Evolutionary conservation across 2,329 filamentous ascomycete species (phyloP).

Genomic region (Cladosporium colombiae): DNA sequence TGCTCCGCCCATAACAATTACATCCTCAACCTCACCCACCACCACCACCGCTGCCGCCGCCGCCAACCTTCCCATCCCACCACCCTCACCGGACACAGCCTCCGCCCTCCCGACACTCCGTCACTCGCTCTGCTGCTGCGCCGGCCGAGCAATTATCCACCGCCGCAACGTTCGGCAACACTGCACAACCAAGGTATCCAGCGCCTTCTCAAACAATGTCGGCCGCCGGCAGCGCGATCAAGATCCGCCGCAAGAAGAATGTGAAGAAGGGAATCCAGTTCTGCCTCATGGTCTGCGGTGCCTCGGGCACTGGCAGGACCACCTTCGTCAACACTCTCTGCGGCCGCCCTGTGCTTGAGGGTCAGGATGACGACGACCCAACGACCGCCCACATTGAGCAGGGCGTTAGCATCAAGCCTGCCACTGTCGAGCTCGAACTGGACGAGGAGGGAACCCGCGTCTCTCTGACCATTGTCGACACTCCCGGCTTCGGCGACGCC

Average conservation of each 20-base stretch:
- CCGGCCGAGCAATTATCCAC: slow-evolving; percentile 9
- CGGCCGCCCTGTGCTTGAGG: slow-evolving; percentile 84
- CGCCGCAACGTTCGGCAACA: not conserved
- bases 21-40: not conserved
- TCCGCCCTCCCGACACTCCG: not conserved
- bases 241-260: slow-evolving; percentile 99
- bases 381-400: slow-evolving; percentile 88
- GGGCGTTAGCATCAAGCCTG: slow-evolving; percentile 96
- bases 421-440: slow-evolving; percentile 94
- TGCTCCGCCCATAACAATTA: not conserved
- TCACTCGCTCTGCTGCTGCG: slow-evolving; percentile 15
- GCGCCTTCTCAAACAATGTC: slow-evolving; percentile 32
- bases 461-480: slow-evolving; percentile 97
- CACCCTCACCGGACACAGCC: not conserved
- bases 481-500: slow-evolving; percentile 96
- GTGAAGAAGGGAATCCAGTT: slow-evolving; percentile 99
- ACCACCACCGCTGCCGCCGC: not conserved
- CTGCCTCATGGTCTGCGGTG: slow-evolving; percentile 99
- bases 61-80: not conserved
- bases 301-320: slow-evolving; percentile 95
- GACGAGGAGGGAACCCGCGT: slow-evolving; percentile 98
- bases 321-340: slow-evolving; percentile 99
- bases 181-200: slow-evolving; percentile 13
- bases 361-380: slow-evolving; percentile 92
- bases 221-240: slow-evolving; percentile 56